phyloP scores from a whole-genome alignment of 1,139 yeast genomes.

The Lodderomyces parapsilosis region DNA sequence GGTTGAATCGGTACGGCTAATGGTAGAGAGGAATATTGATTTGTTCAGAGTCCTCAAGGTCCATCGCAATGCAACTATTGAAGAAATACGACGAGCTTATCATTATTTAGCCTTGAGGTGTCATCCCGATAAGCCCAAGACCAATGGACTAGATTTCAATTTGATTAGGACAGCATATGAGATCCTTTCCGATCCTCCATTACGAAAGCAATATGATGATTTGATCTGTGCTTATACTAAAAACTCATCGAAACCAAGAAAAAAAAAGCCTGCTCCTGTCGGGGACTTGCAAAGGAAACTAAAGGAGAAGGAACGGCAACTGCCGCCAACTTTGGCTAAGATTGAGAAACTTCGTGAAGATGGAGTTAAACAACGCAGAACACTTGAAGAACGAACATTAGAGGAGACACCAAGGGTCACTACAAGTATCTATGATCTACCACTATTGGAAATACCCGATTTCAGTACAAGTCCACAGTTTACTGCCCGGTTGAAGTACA shows the following conservation, averaged over 20 bases:
- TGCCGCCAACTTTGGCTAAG: conserved; percentile 10
- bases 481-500: conserved; percentile 41
- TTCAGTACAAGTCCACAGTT: conserved; percentile 5
- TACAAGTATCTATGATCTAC: conserved; percentile 10
- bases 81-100: conserved; percentile 78
- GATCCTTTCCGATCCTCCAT: conserved; percentile 31
- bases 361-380: conserved; percentile 27
- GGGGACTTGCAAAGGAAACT: background rate
- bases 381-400: conserved; percentile 16
- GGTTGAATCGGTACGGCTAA: conserved; percentile 19
- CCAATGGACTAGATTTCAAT: conserved; percentile 36
- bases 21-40: conserved; percentile 32
- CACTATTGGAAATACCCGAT: background rate
- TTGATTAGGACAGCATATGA: conserved; percentile 38
- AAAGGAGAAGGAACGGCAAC: conserved; percentile 1
- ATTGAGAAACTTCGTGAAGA: conserved; percentile 32
- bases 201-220: conserved; percentile 37
- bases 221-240: conserved; percentile 15
- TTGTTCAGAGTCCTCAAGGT: conserved; percentile 35
- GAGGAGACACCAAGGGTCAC: background rate
- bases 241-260: background rate
- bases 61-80: conserved; percentile 16
- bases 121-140: conserved; percentile 71
- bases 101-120: conserved; percentile 72
- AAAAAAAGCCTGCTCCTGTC: background rate